Conservation (phyloP, 106 monocot genomes). For the Platanthera guangdongensis region DNA sequence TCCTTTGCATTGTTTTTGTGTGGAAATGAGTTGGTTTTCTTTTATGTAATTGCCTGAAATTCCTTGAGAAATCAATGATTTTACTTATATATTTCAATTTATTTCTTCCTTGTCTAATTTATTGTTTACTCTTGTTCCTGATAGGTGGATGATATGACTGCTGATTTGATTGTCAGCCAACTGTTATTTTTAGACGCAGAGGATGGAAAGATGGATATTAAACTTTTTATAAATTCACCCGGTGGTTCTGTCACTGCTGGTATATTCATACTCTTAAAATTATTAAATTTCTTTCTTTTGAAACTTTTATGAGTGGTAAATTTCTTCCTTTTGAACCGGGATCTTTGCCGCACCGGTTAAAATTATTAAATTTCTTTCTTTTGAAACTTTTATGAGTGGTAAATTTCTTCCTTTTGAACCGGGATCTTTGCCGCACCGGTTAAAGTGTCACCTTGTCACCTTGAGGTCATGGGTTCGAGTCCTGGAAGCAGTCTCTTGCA, state of each 20-base stretch:
- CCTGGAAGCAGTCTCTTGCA: no score
- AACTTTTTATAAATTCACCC: slow-evolving; percentile 93
- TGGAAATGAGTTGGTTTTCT: slow-evolving; percentile 2
- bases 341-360: no score
- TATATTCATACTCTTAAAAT: slow-evolving; percentile 9
- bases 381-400: no score
- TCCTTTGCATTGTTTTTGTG: not conserved
- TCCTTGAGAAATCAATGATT: not conserved
- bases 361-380: no score
- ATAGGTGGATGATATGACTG: slow-evolving; percentile 73
- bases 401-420: no score
- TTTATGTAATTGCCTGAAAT: not conserved
- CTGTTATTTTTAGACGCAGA: slow-evolving; percentile 87
- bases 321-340: no score
- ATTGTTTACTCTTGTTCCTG: not conserved
- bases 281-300: not conserved
- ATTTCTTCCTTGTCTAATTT: not conserved
- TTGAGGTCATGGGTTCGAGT: no score
- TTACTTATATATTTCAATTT: not conserved
- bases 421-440: no score
- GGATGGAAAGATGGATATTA: slow-evolving; percentile 82
- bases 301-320: not conserved
- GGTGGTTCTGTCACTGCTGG: slow-evolving; percentile 93
- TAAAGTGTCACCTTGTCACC: no score
- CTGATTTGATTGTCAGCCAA: slow-evolving; percentile 90